Base-by-base conservation (phyloP, 139 green algal genomes). In the Chlamydomonas incerta region DNA sequence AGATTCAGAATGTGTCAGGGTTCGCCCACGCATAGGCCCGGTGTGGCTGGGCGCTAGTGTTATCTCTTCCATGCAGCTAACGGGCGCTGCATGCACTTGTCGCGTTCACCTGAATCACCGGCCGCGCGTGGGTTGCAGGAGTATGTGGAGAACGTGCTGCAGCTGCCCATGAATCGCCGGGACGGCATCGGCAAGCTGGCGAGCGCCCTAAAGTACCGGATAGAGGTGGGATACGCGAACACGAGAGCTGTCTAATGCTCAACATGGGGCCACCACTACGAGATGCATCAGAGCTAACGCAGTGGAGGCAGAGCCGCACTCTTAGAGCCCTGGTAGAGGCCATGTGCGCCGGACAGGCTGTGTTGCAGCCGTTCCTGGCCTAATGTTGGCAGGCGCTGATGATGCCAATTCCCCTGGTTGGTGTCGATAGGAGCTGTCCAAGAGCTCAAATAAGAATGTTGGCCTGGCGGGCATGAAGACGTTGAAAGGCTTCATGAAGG, bases 141-240 rank as follows among this genome's bases (percentile, higher is more conserved):
- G 74, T 89, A 92, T 29, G 77, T 91, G 24, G 91, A 94, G n/a
- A 94, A 94, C 58, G 85, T 93, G 3, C 62, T 94, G 35, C 76
- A 88, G 79, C 85, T 94, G 29, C 50, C 82, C 3, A 63, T 88
- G 26, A 50, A 87, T 0, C 63, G 89, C 18, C 69, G 89, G 24
- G 87, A 92, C 17, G 85, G 87, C 29, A 92, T 94, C 31, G 89
- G 87, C 20, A 89, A 92, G 74, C 75, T 94, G 24, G 89, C 91
- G 17, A 68, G 79, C 28, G 87, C 75, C 3, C 80, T 94, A 11
- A 93, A 94, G 74, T 80, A 88, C 33, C 82, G 91, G 31, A 91
- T 92, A 58, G 87, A 94, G 89, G 91, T 91, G 50, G 8, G 73
- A 23, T 29, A 46, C 50, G 33, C 31, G 20, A 13, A 13, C 6